Percentiles rank a stretch among this genome's conserved stretches.
Conservation (phyloP, 352 stramenopile genomes). For the Thalassiosira mediterranea region DNA sequence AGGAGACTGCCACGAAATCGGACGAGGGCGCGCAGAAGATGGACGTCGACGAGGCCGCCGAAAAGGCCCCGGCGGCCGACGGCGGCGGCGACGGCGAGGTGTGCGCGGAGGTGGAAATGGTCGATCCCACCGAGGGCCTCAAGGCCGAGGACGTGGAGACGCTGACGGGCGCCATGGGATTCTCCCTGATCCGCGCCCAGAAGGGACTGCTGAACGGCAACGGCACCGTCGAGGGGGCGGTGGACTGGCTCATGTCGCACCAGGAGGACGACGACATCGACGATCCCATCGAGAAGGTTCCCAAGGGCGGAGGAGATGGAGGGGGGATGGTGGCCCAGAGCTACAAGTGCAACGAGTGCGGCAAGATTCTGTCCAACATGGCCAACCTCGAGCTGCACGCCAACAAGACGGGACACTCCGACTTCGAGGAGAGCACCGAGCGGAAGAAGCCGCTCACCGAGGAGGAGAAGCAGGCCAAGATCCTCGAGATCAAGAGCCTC, state of each 20-base stretch:
- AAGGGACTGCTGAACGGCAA: conserved; percentile 76
- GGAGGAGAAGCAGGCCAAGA: conserved; percentile 81
- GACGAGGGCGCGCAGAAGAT: conserved; percentile 10
- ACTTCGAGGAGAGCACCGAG: conserved; percentile 81
- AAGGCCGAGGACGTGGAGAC: conserved; percentile 57
- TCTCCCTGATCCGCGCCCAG: conserved; percentile 74
- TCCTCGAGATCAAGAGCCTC: conserved; percentile 79
- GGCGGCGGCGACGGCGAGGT: conserved; percentile 7
- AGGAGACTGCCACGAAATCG: conserved; percentile 1
- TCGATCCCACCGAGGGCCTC: conserved; percentile 60
- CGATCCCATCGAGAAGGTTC: conserved; percentile 63
- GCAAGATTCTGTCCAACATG: conserved; percentile 79
- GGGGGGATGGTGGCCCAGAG: conserved; percentile 52
- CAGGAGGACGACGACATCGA: conserved; percentile 83
- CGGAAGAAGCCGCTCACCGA: conserved; percentile 64
- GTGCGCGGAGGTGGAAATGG: conserved; percentile 30
- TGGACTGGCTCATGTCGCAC: conserved; percentile 81
- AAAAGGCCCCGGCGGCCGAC: conserved; percentile 6
- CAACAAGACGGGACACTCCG: conserved; percentile 81
- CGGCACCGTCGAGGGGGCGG: conserved; percentile 69
- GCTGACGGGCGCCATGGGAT: conserved; percentile 78
- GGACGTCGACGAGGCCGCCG: conserved; percentile 14
- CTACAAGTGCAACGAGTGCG: conserved; percentile 82
- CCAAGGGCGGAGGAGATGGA: conserved; percentile 13
- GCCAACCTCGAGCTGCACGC: conserved; percentile 82